Conservation (phyloP, 495 filamentous ascomycete genomes). For the Lophiostoma macrostomum region DNA sequence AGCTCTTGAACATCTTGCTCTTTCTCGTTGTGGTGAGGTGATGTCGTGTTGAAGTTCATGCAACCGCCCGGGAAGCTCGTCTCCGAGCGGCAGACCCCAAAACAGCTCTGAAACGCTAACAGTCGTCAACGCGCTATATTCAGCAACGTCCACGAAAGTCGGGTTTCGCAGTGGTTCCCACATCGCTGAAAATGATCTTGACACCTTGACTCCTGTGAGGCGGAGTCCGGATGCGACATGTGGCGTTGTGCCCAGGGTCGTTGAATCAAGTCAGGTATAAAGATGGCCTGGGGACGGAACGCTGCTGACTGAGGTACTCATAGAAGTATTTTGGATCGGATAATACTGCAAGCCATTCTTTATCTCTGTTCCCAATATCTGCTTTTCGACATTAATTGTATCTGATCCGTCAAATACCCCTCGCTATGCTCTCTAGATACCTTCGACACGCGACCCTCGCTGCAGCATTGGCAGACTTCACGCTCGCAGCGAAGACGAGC, state of each 20-base stretch:
- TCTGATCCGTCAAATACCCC: too few relatives aligned
- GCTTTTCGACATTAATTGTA: too few relatives aligned
- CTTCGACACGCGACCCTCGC: constrained; percentile 1
- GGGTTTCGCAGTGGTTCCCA: too few relatives aligned
- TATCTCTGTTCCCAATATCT: neutral
- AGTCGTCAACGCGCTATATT: neutral
- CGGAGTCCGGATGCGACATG: constrained; percentile 1
- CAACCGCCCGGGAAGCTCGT: neutral
- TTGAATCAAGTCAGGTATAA: neutral
- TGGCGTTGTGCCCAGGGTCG: neutral
- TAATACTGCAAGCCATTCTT: neutral
- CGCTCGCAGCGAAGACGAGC: neutral
- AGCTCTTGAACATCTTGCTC: neutral
- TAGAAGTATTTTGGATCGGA: too few relatives aligned
- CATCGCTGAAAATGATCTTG: too few relatives aligned
- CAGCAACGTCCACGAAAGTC: neutral
- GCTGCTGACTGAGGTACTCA: too few relatives aligned
- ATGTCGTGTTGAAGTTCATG: neutral
- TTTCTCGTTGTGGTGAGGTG: neutral
- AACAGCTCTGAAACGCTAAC: constrained; percentile 6
- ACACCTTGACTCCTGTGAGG: neutral
- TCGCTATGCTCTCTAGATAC: constrained; percentile 1
- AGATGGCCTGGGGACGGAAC: neutral
- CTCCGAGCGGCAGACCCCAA: neutral
- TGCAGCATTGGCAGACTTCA: neutral